These are phyloP conservation scores for Rhododendron ferrugineum DNA, from an alignment of 148 eudicot genomes.

Conservation along the genomic window DNA sequence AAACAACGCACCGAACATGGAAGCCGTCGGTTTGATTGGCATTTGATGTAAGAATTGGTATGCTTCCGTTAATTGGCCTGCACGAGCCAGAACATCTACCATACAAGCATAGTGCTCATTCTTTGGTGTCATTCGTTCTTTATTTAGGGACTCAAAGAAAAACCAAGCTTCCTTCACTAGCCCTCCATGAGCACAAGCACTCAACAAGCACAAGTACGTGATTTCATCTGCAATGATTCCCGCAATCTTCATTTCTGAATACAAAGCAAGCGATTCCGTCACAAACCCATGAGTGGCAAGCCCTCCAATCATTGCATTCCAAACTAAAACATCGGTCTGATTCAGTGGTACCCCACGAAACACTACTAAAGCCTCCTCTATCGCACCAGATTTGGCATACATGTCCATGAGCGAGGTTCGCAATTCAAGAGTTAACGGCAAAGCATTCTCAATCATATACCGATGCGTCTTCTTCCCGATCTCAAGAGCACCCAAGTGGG, in stretches of 20 bases:
- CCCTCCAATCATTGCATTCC: slow-evolving; percentile 90
- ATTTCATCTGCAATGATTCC: slow-evolving; percentile 65
- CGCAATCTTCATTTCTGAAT: slow-evolving; percentile 45
- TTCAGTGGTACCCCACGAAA: slow-evolving; percentile 44
- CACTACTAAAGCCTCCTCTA: slow-evolving; percentile 53
- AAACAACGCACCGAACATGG: slow-evolving; percentile 72
- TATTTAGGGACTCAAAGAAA: slow-evolving; percentile 42
- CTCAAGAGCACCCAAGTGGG: slow-evolving; percentile 83
- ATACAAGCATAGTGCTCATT: slow-evolving; percentile 82
- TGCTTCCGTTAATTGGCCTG: slow-evolving; percentile 64
- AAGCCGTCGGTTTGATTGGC: slow-evolving; percentile 60
- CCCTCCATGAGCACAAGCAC: slow-evolving; percentile 86
- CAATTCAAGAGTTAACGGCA: slow-evolving; percentile 53
- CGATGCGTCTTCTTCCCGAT: slow-evolving; percentile 59
- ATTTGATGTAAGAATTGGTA: slow-evolving; percentile 50
- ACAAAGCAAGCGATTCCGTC: slow-evolving; percentile 46
- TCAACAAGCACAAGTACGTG: slow-evolving; percentile 67
- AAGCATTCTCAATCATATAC: slow-evolving; percentile 43
- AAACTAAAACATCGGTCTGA: slow-evolving; percentile 60
- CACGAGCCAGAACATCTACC: slow-evolving; percentile 80
- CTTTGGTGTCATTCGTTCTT: slow-evolving; percentile 49
- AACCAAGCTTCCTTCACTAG: slow-evolving; percentile 70
- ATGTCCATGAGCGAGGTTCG: slow-evolving; percentile 76
- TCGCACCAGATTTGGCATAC: slow-evolving; percentile 93
- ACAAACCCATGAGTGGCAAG: slow-evolving; percentile 76